These are phyloP conservation scores for Xylaria sp. DNA, from an alignment of 2,329 filamentous ascomycete species.

Conservation along the genomic window DNA sequence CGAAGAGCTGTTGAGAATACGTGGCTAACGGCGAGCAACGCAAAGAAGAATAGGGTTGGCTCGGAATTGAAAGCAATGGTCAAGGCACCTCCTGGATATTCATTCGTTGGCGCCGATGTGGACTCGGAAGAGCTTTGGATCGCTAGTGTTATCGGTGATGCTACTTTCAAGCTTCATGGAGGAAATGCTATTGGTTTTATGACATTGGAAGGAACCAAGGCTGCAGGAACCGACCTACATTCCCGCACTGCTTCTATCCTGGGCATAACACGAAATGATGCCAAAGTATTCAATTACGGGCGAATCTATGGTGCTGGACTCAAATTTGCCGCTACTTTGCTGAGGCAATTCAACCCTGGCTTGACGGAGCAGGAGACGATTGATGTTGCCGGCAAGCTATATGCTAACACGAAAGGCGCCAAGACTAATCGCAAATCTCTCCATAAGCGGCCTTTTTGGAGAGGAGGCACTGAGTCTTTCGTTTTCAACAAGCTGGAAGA, in stretches of 20 bases:
- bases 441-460: conserved; percentile 83
- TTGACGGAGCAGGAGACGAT: conserved; percentile 80
- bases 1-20: conserved; percentile 95
- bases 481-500: conserved; percentile 99
- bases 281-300: conserved; percentile 98
- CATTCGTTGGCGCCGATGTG: conserved; percentile 95
- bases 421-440: conserved; percentile 79
- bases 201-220: conserved; percentile 96
- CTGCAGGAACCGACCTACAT: conserved; percentile 90
- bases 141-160: conserved; percentile 90
- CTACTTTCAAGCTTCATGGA: conserved; percentile 92
- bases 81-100: conserved; percentile 85
- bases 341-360: conserved; percentile 90
- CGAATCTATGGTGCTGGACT: conserved; percentile 98
- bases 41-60: conserved; percentile 92
- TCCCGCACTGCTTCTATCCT: conserved; percentile 91
- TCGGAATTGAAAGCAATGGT: conserved; percentile 98
- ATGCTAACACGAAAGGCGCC: conserved; percentile 86
- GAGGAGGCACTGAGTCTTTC: conserved; percentile 94
- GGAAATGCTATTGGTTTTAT: conserved; percentile 99
- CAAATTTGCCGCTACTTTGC: conserved; percentile 86
- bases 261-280: conserved; percentile 91
- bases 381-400: conserved; percentile 78
- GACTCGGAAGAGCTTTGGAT: conserved; percentile 99
- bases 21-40: conserved; percentile 97